These are phyloP conservation scores for Gnomoniopsis smithogilvyi DNA, from an alignment of 2,329 filamentous ascomycete genomes.

Conservation along the genomic window DNA sequence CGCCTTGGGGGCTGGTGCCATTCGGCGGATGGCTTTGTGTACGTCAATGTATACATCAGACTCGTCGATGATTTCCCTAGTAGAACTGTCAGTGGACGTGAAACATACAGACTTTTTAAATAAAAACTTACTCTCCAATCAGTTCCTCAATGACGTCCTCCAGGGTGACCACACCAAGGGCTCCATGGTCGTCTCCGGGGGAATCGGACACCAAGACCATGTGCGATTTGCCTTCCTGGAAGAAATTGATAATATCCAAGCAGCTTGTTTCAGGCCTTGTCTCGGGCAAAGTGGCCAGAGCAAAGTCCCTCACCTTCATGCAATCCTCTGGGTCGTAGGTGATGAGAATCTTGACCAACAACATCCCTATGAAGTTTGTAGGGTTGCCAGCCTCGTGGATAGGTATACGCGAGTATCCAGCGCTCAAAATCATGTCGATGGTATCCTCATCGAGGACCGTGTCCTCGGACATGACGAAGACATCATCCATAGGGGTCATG, in stretches of 20 bases:
- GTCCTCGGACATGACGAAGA: constrained; percentile 95
- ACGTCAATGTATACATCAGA: constrained; percentile 98
- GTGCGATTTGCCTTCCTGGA: constrained; percentile 98
- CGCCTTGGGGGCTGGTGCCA: constrained; percentile 78
- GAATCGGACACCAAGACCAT: constrained; percentile 93
- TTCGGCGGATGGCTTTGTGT: constrained; percentile 92
- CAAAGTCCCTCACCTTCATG: constrained; percentile 83
- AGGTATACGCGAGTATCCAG: constrained; percentile 93
- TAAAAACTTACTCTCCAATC: constrained; percentile 79
- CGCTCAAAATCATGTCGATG: constrained; percentile 90
- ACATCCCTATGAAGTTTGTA: constrained; percentile 93
- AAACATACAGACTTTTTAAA: neutral
- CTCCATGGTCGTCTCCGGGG: constrained; percentile 87
- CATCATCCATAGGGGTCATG: constrained; percentile 98
- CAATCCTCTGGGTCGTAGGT: constrained; percentile 96
- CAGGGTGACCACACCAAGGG: constrained; percentile 88
- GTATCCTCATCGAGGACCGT: constrained; percentile 88
- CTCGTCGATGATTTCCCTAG: constrained; percentile 94
- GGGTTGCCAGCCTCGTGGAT: constrained; percentile 84
- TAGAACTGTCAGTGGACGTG: constrained; percentile 21
- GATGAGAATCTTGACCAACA: constrained; percentile 97
- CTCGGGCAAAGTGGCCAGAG: constrained; percentile 89
- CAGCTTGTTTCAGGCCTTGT: constrained; percentile 95
- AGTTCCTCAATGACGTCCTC: constrained; percentile 98
- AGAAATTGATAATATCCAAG: constrained; percentile 98